These are phyloP conservation scores for Bimuria novae-zelandiae DNA, from an alignment of 2,329 filamentous ascomycete genomes.

Conservation along the genomic window DNA sequence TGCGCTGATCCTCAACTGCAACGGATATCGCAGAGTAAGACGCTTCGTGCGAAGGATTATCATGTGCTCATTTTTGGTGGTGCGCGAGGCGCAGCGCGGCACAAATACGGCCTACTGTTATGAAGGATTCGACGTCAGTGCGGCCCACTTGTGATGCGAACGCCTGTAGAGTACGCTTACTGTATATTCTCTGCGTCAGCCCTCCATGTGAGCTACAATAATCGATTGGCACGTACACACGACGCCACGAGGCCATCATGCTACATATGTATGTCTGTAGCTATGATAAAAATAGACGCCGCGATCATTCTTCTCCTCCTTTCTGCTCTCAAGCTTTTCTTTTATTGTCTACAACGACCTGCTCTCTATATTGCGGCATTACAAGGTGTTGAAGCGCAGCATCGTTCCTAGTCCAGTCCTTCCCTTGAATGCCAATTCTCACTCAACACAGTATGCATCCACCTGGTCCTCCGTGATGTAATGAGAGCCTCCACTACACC, in stretches of 20 bases:
- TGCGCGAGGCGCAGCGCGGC: background rate
- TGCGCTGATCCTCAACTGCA: no score
- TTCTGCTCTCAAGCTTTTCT: no score
- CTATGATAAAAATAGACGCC: no score
- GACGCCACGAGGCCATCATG: no score
- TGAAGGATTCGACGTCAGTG: background rate
- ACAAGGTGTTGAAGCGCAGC: background rate
- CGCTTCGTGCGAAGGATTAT: no score
- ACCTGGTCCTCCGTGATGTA: slow-evolving; percentile 50
- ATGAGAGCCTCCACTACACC: slow-evolving; percentile 66
- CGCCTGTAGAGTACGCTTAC: background rate
- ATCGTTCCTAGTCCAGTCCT: background rate
- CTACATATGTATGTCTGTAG: no score
- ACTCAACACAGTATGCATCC: slow-evolving; percentile 10
- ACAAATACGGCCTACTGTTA: background rate
- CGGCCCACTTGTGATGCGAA: background rate
- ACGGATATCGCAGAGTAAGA: no score
- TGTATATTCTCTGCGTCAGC: no score
- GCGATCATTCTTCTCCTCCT: no score
- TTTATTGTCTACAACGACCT: no score
- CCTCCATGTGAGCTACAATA: no score
- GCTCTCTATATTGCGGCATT: background rate
- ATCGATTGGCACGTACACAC: no score
- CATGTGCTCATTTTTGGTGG: background rate
- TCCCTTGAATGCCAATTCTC: background rate